A percentile compares a stretch with the other conserved stretches of the same genome.
phyloP scores from a whole-genome alignment of 805 yeast genomes.

The Torulaspora microellipsoides region DNA sequence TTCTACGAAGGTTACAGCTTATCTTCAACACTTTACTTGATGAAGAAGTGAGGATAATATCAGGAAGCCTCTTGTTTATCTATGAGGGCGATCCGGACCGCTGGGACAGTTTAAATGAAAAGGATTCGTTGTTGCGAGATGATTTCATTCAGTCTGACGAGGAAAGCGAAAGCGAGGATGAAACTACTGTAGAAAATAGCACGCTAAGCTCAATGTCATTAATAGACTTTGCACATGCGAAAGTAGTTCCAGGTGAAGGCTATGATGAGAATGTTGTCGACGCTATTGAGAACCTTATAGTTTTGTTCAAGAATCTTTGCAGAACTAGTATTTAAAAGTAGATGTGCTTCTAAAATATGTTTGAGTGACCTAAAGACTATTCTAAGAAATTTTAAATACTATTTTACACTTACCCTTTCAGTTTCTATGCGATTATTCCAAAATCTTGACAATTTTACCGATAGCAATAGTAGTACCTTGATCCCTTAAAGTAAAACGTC shows the following conservation, averaged over 20 bases:
- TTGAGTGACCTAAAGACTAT: not conserved
- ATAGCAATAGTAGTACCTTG: slow-evolving; percentile 98
- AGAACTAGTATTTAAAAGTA: not conserved
- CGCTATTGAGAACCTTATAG: slow-evolving; percentile 64
- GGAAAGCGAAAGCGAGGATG: slow-evolving; percentile 34
- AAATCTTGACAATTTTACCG: slow-evolving; percentile 90
- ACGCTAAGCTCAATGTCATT: slow-evolving; percentile 54
- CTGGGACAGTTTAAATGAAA: slow-evolving; percentile 44
- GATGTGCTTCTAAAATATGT: not conserved
- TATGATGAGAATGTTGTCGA: slow-evolving; percentile 64
- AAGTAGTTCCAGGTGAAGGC: slow-evolving; percentile 54
- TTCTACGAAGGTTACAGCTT: slow-evolving; percentile 56
- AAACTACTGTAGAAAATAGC: slow-evolving; percentile 25
- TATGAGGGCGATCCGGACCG: slow-evolving; percentile 61
- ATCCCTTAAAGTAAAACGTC: slow-evolving; percentile 97
- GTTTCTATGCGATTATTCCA: slow-evolving; percentile 37
- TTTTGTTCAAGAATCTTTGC: slow-evolving; percentile 34
- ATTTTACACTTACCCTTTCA: not conserved
- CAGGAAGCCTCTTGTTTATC: slow-evolving; percentile 68
- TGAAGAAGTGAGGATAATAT: slow-evolving; percentile 59
- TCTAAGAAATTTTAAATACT: not conserved
- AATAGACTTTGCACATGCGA: slow-evolving; percentile 91
- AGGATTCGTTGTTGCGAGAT: slow-evolving; percentile 40
- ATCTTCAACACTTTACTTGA: slow-evolving; percentile 60
- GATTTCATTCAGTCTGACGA: slow-evolving; percentile 33